Percentiles rank a stretch among this genome's conserved stretches.
Conservation (phyloP, 1,284 basidiomycete genomes). For the Stygiomarasmius scandens region DNA sequence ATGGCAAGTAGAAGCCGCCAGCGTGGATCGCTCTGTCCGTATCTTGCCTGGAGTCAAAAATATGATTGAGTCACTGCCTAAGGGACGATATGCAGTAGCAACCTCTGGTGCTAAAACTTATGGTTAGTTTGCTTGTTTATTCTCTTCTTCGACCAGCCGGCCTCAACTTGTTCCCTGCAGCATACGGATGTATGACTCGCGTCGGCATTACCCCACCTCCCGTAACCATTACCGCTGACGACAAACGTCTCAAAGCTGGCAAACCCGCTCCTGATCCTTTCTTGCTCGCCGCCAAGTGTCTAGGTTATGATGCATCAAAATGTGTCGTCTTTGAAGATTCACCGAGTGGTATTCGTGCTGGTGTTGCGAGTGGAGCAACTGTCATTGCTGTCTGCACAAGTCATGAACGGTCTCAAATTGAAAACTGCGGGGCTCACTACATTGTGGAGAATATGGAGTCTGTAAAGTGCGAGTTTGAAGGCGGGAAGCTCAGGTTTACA, state of each 20-base stretch:
- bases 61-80: conserved; percentile 70
- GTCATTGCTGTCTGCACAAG: conserved; percentile 79
- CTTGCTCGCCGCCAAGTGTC: conserved; percentile 71
- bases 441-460: conserved; percentile 64
- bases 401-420: conserved; percentile 57
- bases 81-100: conserved; percentile 71
- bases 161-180: conserved; percentile 53
- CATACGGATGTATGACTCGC: conserved; percentile 70
- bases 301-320: conserved; percentile 59
- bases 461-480: conserved; percentile 47
- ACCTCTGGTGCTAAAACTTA: conserved; percentile 79
- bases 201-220: conserved; percentile 73
- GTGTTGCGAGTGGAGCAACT: conserved; percentile 70
- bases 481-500: conserved; percentile 44
- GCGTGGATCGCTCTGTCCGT: conserved; percentile 66
- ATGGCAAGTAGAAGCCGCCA: conserved; percentile 62
- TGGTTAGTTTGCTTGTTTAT: conserved; percentile 36
- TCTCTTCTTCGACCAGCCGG: conserved; percentile 16
- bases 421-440: conserved; percentile 68
- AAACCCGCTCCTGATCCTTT: conserved; percentile 77
- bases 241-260: conserved; percentile 65
- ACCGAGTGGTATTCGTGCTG: conserved; percentile 73
- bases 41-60: conserved; percentile 74
- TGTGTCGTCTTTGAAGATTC: conserved; percentile 67
- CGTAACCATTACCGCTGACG: conserved; percentile 79